These are phyloP conservation scores for Verticillium alfalfae DNA, from an alignment of 2,329 filamentous ascomycete species.

Conservation along the genomic window DNA sequence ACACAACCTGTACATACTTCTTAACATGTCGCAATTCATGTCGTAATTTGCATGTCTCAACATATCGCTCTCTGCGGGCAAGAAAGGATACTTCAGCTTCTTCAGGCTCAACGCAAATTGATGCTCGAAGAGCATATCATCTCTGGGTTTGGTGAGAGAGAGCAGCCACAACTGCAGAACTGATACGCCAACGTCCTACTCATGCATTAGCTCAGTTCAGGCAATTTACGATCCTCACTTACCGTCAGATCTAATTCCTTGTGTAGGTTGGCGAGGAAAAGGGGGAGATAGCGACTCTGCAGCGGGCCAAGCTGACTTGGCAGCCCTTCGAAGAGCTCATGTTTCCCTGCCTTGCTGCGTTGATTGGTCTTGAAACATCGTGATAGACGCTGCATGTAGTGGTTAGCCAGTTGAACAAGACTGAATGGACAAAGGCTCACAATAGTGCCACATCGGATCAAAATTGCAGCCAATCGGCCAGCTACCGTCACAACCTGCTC, in stretches of 20 bases:
- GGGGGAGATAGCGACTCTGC: conserved; percentile 38
- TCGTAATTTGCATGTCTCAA: conserved; percentile 38
- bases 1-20: conserved; percentile 23
- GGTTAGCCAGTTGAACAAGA: neutral
- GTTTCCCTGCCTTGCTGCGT: conserved; percentile 28
- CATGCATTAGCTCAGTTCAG: conserved; percentile 1
- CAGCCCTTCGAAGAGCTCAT: conserved; percentile 40
- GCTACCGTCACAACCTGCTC: conserved; percentile 40
- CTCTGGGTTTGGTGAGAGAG: conserved; percentile 43
- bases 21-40: conserved; percentile 43
- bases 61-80: conserved; percentile 32
- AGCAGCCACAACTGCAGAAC: conserved; percentile 47
- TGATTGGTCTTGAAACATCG: conserved; percentile 33
- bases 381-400: conserved; percentile 25
- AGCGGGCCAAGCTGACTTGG: conserved; percentile 31
- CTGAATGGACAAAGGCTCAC: conserved; percentile 16
- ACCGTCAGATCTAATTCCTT: conserved; percentile 40
- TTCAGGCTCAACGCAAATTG: conserved; percentile 41
- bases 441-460: conserved; percentile 38
- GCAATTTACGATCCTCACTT: conserved; percentile 1
- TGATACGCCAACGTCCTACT: conserved; percentile 33
- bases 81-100: conserved; percentile 32
- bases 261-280: conserved; percentile 48
- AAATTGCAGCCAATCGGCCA: conserved; percentile 37
- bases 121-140: conserved; percentile 41